These are phyloP conservation scores for Teratosphaeriaceae sp. DNA, from an alignment of 2,329 filamentous ascomycete species.

Conservation along the genomic window DNA sequence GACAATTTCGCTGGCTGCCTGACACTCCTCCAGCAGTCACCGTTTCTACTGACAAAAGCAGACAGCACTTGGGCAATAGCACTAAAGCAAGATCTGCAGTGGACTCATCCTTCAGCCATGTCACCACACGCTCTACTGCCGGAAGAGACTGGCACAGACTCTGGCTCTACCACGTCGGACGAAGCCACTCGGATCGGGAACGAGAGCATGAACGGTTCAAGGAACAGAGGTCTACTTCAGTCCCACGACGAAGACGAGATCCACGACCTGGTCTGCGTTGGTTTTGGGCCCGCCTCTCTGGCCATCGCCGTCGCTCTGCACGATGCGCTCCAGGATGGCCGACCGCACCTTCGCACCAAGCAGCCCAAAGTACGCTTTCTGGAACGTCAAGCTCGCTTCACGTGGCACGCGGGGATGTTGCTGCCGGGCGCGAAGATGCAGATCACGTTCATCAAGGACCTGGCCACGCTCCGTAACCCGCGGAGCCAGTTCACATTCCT, in stretches of 20 bases:
- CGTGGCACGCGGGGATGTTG: slow-evolving; percentile 95
- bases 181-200: neutral
- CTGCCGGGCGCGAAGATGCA: slow-evolving; percentile 87
- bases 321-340: slow-evolving; percentile 56
- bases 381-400: slow-evolving; percentile 75
- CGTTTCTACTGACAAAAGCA: too few relatives aligned
- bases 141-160: neutral
- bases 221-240: neutral
- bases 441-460: slow-evolving; percentile 94
- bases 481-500: slow-evolving; percentile 90
- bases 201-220: neutral
- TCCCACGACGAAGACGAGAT: slow-evolving; percentile 50
- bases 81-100: too few relatives aligned
- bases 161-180: neutral
- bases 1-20: too few relatives aligned
- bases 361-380: slow-evolving; percentile 74
- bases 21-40: too few relatives aligned
- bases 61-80: too few relatives aligned
- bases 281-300: slow-evolving; percentile 87
- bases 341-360: slow-evolving; percentile 29
- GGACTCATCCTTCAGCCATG: too few relatives aligned
- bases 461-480: slow-evolving; percentile 82
- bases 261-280: slow-evolving; percentile 82
- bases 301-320: slow-evolving; percentile 84
- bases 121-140: slow-evolving; percentile 12